Conservation (phyloP, 257 asterid genomes). For the Nicotiana tabacum region DNA sequence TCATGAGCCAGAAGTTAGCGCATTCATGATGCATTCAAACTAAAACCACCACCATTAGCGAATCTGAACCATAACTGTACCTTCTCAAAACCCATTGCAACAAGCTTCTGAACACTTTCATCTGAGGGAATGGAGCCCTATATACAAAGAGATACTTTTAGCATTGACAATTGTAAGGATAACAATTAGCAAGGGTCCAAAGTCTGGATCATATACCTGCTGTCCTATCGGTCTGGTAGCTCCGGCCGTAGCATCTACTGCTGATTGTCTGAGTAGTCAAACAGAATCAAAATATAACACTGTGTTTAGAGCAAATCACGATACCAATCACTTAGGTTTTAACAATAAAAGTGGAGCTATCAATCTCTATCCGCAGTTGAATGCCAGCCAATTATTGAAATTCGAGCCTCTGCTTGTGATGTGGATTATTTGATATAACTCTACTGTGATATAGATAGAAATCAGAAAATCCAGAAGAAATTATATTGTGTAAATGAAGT, state of each 20-base stretch:
- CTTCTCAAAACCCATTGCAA: slow-evolving; percentile 96
- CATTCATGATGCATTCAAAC: neutral
- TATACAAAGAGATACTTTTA: slow-evolving; percentile 10
- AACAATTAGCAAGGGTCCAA: neutral
- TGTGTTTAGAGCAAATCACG: neutral
- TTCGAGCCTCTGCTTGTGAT: neutral
- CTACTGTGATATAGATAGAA: neutral
- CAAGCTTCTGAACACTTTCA: slow-evolving; percentile 69
- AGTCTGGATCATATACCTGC: slow-evolving; percentile 44
- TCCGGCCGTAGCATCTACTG: slow-evolving; percentile 28
- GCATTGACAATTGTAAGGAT: neutral
- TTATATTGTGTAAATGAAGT: neutral
- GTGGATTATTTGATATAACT: too few species aligned
- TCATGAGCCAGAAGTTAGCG: neutral
- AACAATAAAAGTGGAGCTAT: neutral
- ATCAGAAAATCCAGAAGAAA: neutral
- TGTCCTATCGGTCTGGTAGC: slow-evolving; percentile 36
- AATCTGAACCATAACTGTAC: slow-evolving; percentile 26
- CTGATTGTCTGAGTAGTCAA: slow-evolving; percentile 32
- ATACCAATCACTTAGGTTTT: neutral
- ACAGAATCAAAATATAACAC: neutral
- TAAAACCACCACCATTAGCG: neutral
- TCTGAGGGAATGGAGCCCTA: slow-evolving; percentile 56
- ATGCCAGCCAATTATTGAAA: neutral
- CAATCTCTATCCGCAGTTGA: neutral